Evolutionary conservation across 805 yeast genomes (phyloP), one percentile per base, ranked within the genome.

Genomic region (Schwanniomyces pseudopolymorphus): DNA sequence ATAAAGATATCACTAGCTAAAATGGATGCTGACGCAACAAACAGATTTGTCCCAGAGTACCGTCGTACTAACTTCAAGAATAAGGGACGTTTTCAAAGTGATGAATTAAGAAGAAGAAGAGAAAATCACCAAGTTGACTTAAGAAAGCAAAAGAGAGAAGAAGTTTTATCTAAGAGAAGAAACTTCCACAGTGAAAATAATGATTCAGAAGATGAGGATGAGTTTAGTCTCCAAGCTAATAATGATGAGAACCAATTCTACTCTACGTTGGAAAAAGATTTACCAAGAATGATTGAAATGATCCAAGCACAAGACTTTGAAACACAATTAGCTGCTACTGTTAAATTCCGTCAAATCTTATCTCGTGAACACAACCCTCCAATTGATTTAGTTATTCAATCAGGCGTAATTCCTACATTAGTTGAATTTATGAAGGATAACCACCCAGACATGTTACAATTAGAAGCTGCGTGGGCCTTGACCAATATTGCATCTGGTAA

Each of bases 401-500:
- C 91, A 44, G 98, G 98, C 39, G 97, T 92, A 27, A 94, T 94
- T 44, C 96, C 97, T 48, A 84, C 84, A 44, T 80, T 94, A 65
- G 97, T 94, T 45, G 84, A 80, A 57, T 89, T 91, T 58, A 86
- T 94, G 90, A 73, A 75, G 49, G 63, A 61, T 28, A 75, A 80
- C 44, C 90, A 88, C 55, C 88, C 91, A 3, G 90, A 88, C 59
- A 82, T 87, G 77, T 78, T 94, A 58, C 98, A 92, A 71, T 81
- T 94, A 59, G 99, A 94, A 74, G 96, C 98, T 10, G 97, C 99
- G 7, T 94, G 99, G 99, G 98, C 98, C n/a, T 79, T 94, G 57
- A 94, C 99, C 42, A 94, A 94, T 66, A 92, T 94, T 66, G 98
- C 98, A 19, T 89, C 97, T 3, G 99, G 99, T 52, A 75, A 85